These are phyloP conservation scores for Penicillium sp. DNA, from an alignment of 2,329 filamentous ascomycete genomes.

Conservation along the genomic window DNA sequence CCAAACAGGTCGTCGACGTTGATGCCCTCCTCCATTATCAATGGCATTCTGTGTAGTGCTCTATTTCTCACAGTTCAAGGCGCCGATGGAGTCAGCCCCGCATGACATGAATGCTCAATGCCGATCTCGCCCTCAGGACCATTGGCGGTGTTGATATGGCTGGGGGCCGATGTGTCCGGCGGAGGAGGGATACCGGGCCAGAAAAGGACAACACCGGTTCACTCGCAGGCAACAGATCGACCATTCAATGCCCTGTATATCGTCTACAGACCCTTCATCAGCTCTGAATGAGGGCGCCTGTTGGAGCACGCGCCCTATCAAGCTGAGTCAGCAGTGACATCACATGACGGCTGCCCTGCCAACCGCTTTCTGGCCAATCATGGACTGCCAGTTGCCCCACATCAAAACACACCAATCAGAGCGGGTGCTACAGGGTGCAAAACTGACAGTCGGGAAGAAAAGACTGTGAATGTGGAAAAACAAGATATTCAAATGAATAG, in stretches of 20 bases:
- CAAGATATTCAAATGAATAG: background rate
- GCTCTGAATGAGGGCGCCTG: background rate
- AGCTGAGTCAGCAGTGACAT: conserved; percentile 14
- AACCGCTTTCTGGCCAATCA: conserved; percentile 17
- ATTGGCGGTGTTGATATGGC: conserved; percentile 1
- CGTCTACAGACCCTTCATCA: background rate
- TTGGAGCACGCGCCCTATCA: background rate
- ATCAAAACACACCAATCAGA: conserved; percentile 15
- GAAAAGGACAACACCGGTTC: background rate
- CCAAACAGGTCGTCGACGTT: conserved; percentile 73
- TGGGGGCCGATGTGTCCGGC: background rate
- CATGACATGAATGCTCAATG: conserved; percentile 12
- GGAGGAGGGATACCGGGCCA: background rate
- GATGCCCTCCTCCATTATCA: conserved; percentile 56
- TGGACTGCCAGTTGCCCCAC: background rate
- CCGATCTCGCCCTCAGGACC: conserved; percentile 4
- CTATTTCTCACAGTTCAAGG: background rate
- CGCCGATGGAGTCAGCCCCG: conserved; percentile 7
- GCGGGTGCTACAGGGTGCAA: background rate
- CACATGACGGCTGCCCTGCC: conserved; percentile 24
- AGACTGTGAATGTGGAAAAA: conserved; percentile 2
- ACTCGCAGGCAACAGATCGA: background rate
- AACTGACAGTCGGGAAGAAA: background rate
- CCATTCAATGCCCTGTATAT: background rate
- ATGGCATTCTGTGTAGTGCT: conserved; percentile 38